Evolutionary conservation across 148 eudicot genomes (phyloP).

Genomic region (Rhododendron ovatum): DNA sequence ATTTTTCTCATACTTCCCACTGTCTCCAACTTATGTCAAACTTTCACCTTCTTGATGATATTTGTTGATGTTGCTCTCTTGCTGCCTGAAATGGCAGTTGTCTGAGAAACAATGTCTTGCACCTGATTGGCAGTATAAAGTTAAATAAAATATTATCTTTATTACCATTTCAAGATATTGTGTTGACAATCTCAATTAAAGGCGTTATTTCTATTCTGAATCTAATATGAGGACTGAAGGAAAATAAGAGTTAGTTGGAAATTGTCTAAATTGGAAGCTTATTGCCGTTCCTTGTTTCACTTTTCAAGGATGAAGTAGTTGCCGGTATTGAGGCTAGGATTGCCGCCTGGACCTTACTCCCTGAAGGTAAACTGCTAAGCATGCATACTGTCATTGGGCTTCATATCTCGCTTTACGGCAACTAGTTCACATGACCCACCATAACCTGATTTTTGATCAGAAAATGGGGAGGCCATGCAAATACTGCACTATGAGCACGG

Average conservation of each 20-base stretch:
- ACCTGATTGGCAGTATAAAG: background rate
- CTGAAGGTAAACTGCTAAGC: slow-evolving; percentile 38
- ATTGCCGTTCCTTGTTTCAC: slow-evolving; percentile 3
- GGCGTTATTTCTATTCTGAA: background rate
- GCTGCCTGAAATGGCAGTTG: background rate
- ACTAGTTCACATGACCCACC: background rate
- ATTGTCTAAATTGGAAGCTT: background rate
- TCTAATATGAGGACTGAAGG: background rate
- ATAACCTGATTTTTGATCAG: slow-evolving; percentile 27
- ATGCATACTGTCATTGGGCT: background rate
- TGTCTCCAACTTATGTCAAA: background rate
- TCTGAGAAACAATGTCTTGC: background rate
- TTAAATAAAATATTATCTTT: background rate
- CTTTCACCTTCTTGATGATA: background rate
- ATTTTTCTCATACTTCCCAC: background rate
- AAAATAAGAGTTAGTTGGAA: background rate
- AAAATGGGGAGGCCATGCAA: slow-evolving; percentile 86
- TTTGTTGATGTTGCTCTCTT: too few species aligned
- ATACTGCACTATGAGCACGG: slow-evolving; percentile 78
- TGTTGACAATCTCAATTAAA: background rate
- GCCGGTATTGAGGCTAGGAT: slow-evolving; percentile 58
- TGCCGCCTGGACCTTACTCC: slow-evolving; percentile 92
- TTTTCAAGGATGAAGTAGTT: slow-evolving; percentile 66
- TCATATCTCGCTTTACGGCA: background rate
- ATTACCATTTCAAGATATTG: background rate